Conservation (phyloP, 2,329 filamentous ascomycete species). For the Metarhizium humberi region DNA sequence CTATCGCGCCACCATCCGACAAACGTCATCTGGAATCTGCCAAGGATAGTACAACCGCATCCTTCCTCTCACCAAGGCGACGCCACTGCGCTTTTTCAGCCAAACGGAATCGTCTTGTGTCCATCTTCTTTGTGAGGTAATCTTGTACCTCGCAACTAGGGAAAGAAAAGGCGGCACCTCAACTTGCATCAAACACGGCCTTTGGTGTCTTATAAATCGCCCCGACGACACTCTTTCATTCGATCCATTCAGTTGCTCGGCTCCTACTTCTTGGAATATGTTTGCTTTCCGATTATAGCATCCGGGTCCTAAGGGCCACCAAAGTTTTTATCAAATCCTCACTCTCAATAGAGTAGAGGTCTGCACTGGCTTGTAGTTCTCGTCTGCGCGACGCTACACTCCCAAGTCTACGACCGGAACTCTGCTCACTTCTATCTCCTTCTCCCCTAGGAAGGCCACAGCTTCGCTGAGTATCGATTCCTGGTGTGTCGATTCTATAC, state of each 20-base stretch:
- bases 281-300: slow-evolving; percentile 26
- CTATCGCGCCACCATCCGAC: slow-evolving; percentile 10
- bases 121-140: neutral
- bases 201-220: neutral
- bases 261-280: slow-evolving; percentile 16
- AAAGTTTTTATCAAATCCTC: slow-evolving; percentile 8
- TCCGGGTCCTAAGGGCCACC: slow-evolving; percentile 27
- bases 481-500: neutral
- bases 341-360: slow-evolving; percentile 9
- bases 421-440: neutral
- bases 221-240: neutral
- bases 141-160: neutral
- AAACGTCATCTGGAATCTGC: slow-evolving; percentile 15
- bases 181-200: neutral
- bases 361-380: slow-evolving; percentile 17
- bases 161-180: neutral
- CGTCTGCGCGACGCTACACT: slow-evolving; percentile 12
- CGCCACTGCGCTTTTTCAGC: slow-evolving; percentile 3
- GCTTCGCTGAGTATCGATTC: neutral
- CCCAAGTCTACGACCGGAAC: neutral
- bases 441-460: neutral
- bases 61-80: slow-evolving; percentile 3
- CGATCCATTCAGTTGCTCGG: neutral
- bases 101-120: neutral
- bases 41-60: slow-evolving; percentile 9